Conservation (phyloP, 2,329 filamentous ascomycete genomes). For the Diplodia sapinea region DNA sequence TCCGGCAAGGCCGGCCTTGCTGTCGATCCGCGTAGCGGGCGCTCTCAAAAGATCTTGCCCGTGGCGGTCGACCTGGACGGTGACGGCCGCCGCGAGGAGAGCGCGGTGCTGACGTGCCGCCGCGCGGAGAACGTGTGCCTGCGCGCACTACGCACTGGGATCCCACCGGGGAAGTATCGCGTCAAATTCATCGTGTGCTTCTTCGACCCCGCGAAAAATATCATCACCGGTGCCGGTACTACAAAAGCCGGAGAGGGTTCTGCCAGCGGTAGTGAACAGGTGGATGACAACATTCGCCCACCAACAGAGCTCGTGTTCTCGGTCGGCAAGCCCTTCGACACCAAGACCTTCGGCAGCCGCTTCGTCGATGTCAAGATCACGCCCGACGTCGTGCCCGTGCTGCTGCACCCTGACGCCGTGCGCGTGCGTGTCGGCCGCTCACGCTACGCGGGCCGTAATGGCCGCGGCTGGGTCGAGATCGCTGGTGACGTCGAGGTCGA, state of each 20-base stretch:
- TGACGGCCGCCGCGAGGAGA: constrained; percentile 45
- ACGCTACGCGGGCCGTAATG: constrained; percentile 40
- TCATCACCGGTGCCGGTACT: too few relatives aligned
- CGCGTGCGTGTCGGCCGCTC: constrained; percentile 43
- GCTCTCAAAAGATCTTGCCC: constrained; percentile 42
- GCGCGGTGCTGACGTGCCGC: constrained; percentile 45
- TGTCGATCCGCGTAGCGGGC: constrained; percentile 37
- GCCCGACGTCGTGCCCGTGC: constrained; percentile 45
- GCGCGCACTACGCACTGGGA: constrained; percentile 45
- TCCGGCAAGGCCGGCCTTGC: constrained; percentile 43
- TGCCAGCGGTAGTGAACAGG: constrained; percentile 19
- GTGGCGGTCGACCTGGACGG: constrained; percentile 46
- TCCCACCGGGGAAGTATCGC: constrained; percentile 46
- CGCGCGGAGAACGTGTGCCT: constrained; percentile 44
- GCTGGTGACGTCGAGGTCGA: constrained; percentile 46
- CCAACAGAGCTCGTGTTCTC: constrained; percentile 46
- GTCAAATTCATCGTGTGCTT: constrained; percentile 42
- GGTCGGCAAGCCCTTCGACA: constrained; percentile 47
- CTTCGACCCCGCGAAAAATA: constrained; percentile 7
- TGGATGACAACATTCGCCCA: constrained; percentile 34
- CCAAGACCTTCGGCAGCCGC: constrained; percentile 40
- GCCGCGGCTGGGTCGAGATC: constrained; percentile 47
- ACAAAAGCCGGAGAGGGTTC: background rate
- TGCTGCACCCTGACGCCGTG: constrained; percentile 48
- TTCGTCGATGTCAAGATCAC: constrained; percentile 49